Base-by-base conservation (phyloP, 2,329 filamentous ascomycete species). In the Whalleya microplaca region DNA sequence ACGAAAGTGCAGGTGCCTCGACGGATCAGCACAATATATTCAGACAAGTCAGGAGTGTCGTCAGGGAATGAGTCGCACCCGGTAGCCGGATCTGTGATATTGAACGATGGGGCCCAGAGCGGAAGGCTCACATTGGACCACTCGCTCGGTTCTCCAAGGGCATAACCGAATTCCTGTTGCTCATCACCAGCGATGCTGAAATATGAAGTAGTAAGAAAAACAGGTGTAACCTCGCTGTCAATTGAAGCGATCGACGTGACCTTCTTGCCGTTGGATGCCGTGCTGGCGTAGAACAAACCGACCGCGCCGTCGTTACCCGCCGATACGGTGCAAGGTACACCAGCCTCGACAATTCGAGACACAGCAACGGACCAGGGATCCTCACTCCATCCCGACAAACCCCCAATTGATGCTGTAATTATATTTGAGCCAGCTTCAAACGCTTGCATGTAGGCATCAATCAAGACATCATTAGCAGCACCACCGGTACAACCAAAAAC, bases 371-470 rank as follows among this genome's bases (percentile, higher is more conserved):
- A 75, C 78, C 77, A 81, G 0, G 80, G 75, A 14, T 81, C 78
- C 58, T 82, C 78, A 2, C 75, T 72, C 81, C 81, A 85, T 12
- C 83, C 83, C 0, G 74, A 76, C 0, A 76, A 64, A 0, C 75
- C 76, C n/a, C 82, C 81, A 43, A 85, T 78, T 2, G 81, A 84
- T 1, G 80, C 76, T 1, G 80, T 83, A 65, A 85, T 84, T 60
- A 85, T 80, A 63, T 85, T 74, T 37, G 79, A 79, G 32, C 82
- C 83, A n/a, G 79, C 84, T 65, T 87, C 79, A 61, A 80, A 86
- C 0, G 86, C 86, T 64, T 77, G 78, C 71, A 83, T 80, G 66
- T 82, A 86, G 1, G 84, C 83, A 8, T 78, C 78, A 43, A 87
- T 84, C 49, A 88, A 69, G 8, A 87, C 73, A 56, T 87, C 85